Evolutionary conservation across 345 rosid genomes (phyloP).

Genomic region (Rhodamnia argentea): DNA sequence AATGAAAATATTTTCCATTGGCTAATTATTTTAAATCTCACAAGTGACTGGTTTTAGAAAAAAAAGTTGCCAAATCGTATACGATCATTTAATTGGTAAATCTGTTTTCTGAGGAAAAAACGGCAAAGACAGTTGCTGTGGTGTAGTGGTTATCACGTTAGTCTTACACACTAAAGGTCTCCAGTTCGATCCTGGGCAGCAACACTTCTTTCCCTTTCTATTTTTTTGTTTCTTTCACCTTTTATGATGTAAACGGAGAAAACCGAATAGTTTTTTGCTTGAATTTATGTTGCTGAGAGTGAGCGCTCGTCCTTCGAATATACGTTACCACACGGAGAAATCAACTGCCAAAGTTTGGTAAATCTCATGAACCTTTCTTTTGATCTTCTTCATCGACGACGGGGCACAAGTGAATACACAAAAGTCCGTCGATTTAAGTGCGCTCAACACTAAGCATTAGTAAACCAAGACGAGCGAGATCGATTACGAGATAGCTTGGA

Average conservation of each 20-base stretch:
- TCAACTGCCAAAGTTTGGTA: background rate
- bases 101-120: accelerated
- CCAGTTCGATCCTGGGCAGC: conserved; percentile 51
- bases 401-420: background rate
- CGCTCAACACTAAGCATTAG: background rate
- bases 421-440: background rate
- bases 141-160: conserved; percentile 51
- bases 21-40: too few relatives aligned
- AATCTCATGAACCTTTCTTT: background rate
- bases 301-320: too few relatives aligned
- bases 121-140: conserved; percentile 10
- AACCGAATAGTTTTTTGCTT: too few relatives aligned
- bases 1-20: too few relatives aligned
- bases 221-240: too few relatives aligned
- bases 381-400: background rate
- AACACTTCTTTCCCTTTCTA: background rate
- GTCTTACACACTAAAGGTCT: conserved; percentile 47
- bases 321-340: too few relatives aligned
- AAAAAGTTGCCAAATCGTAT: background rate
- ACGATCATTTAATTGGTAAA: background rate
- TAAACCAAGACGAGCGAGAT: background rate
- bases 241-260: background rate
- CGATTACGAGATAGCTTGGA: background rate
- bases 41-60: background rate
- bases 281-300: too few relatives aligned